Evolutionary conservation across 2,329 filamentous ascomycete species (phyloP), one percentile per base, ranked within the genome.

Genomic region (Calonectria pseudoreteaudii): DNA sequence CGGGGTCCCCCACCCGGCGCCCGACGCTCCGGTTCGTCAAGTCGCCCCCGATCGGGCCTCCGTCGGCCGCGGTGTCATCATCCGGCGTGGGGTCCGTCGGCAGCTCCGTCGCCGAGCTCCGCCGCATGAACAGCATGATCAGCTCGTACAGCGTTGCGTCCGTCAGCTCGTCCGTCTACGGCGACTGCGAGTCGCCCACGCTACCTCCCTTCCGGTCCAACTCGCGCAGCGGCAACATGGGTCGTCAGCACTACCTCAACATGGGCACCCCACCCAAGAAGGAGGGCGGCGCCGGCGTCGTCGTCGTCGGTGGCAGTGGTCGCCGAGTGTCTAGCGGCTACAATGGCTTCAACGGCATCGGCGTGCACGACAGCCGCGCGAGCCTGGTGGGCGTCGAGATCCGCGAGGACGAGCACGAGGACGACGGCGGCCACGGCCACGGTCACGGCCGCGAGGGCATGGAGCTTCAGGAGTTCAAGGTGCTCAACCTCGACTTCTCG

Each of bases 101-200:
- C n/a, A 83, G 81, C 73, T 85, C 88, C 3, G 87, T 91, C 36
- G 86, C 86, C 23, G 87, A 90, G 80, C 86, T 91, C 70, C 86
- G 90, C 13, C 85, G 89, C 66, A 91, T 91, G 89, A 91, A 91
- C 83, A 90, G 88, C 81, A 82, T 87, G 68, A 78, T 89, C 56
- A 89, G 86, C 77, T 83, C 85, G 2, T 83, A 85, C 70, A 88
- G 87, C 82, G 80, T 81, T 23, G 83, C 84, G 1, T 86, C 87
- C 0, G 77, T 84, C 53, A 78, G 79, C 1, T 85, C 82, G 10
- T 78, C 79, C 18, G n/a, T 70, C 71, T 47, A 74, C 38, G 76
- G 68, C 60, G 83, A 83, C 13, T 76, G 78, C 0, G 82, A 83
- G 13, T 87, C 85, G 50, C 84, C 86, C 2, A 86, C 85, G 11